Evolutionary conservation across 805 yeast genomes (phyloP).

Genomic region (Yarrowia bubula): DNA sequence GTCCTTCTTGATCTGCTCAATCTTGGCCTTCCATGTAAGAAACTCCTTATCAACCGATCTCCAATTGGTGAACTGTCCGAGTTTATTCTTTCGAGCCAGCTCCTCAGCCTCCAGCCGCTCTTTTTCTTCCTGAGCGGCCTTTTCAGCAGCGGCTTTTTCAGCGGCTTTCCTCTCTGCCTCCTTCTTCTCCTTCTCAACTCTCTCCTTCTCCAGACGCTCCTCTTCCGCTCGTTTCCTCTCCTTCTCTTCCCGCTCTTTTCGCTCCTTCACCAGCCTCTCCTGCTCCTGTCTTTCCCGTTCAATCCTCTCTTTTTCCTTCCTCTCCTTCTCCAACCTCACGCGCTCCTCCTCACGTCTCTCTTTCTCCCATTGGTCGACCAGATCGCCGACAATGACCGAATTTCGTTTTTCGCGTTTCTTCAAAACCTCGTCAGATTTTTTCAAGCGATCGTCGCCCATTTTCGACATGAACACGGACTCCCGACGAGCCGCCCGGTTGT

Average conservation of each 20-base stretch:
- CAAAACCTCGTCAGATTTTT: slow-evolving; percentile 21
- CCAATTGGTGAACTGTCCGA: slow-evolving; percentile 32
- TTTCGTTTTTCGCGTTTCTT: slow-evolving; percentile 26
- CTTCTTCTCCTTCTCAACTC: neutral
- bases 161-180: slow-evolving; percentile 34
- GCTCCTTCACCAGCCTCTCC: slow-evolving; percentile 23
- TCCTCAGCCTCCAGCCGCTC: slow-evolving; percentile 31
- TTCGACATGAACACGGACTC: neutral
- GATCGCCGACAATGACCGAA: slow-evolving; percentile 2
- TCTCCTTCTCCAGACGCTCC: slow-evolving; percentile 31
- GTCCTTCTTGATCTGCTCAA: slow-evolving; percentile 53
- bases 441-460: slow-evolving; percentile 12
- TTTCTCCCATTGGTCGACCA: slow-evolving; percentile 29
- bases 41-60: slow-evolving; percentile 36
- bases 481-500: neutral
- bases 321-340: neutral
- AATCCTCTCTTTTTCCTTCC: slow-evolving; percentile 26
- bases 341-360: slow-evolving; percentile 30
- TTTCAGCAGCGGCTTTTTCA: slow-evolving; percentile 32
- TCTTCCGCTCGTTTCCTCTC: slow-evolving; percentile 29
- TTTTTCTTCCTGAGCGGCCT: slow-evolving; percentile 33
- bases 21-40: slow-evolving; percentile 37
- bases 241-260: neutral
- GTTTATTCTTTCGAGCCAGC: slow-evolving; percentile 34
- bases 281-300: slow-evolving; percentile 26